Percentiles rank a stretch among this genome's conserved stretches.
Evolutionary conservation across 169 alveolate genomes (phyloP).

Genomic region (Amoebophrya sp.): DNA sequence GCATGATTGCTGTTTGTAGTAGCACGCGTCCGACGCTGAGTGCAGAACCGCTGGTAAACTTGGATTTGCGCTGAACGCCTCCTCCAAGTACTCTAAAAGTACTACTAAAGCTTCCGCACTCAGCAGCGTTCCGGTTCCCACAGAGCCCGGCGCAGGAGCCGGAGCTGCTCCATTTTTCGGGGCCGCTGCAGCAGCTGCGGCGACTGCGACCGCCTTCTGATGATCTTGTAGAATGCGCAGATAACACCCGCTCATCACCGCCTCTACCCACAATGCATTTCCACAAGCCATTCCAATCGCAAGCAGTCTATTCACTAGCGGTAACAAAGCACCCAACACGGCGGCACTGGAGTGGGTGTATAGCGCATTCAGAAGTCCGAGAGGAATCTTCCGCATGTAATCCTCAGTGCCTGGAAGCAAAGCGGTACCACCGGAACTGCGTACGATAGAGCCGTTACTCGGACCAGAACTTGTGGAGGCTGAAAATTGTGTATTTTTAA

Average conservation of each 20-base stretch:
- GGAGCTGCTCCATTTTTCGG: background rate
- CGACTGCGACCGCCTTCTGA: background rate
- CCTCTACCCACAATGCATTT: background rate
- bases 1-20: background rate
- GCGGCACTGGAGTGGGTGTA: background rate
- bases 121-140: background rate
- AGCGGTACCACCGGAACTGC: background rate
- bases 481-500: no score
- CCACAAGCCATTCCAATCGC: background rate
- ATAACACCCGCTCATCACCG: background rate
- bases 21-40: conserved; percentile 8
- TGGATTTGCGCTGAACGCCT: background rate
- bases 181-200: background rate
- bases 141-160: background rate
- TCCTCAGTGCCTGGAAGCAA: background rate
- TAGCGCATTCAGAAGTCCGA: background rate
- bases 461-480: no score
- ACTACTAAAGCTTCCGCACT: background rate
- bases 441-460: no score
- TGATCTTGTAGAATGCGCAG: background rate
- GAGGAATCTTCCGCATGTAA: background rate
- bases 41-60: background rate
- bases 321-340: background rate
- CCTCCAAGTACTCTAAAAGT: background rate
- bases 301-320: background rate